Evolutionary conservation across 345 rosid species (phyloP).

Genomic region (Linum usitatissimum): DNA sequence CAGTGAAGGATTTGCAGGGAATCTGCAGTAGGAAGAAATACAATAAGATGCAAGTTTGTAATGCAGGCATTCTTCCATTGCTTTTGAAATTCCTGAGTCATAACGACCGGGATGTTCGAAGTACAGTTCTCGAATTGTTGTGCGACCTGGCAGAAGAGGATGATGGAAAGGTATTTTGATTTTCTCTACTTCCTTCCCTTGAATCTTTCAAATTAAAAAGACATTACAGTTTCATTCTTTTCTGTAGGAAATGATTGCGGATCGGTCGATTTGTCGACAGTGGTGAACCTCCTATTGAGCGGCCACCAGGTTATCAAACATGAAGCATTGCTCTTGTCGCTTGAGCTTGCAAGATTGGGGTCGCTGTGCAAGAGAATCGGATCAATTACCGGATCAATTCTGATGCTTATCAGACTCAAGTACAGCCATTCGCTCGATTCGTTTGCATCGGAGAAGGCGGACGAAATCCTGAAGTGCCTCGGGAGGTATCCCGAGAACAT

Average conservation of each 20-base stretch:
- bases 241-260: slow-evolving; percentile 55
- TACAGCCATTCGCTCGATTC: slow-evolving; percentile 39
- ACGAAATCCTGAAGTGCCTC: slow-evolving; percentile 49
- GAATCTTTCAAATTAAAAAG: neutral
- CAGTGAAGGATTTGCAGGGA: slow-evolving; percentile 47
- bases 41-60: slow-evolving; percentile 41
- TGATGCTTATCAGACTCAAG: slow-evolving; percentile 61
- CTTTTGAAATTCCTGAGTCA: slow-evolving; percentile 36
- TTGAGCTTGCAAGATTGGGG: slow-evolving; percentile 54
- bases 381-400: slow-evolving; percentile 47
- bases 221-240: neutral
- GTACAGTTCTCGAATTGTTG: slow-evolving; percentile 47
- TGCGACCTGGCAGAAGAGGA: slow-evolving; percentile 40
- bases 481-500: slow-evolving; percentile 47
- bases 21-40: slow-evolving; percentile 43
- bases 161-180: slow-evolving; percentile 42
- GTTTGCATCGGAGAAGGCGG: slow-evolving; percentile 47
- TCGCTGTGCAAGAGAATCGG: slow-evolving; percentile 47
- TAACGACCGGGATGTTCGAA: slow-evolving; percentile 46
- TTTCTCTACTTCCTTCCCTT: slow-evolving; percentile 17
- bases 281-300: slow-evolving; percentile 54
- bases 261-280: slow-evolving; percentile 31
- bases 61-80: slow-evolving; percentile 50
- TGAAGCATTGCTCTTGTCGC: slow-evolving; percentile 45
- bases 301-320: slow-evolving; percentile 45